Evolutionary conservation across 1,284 basidiomycete species (phyloP).

Genomic region (Cryptococcus wingfieldii): DNA sequence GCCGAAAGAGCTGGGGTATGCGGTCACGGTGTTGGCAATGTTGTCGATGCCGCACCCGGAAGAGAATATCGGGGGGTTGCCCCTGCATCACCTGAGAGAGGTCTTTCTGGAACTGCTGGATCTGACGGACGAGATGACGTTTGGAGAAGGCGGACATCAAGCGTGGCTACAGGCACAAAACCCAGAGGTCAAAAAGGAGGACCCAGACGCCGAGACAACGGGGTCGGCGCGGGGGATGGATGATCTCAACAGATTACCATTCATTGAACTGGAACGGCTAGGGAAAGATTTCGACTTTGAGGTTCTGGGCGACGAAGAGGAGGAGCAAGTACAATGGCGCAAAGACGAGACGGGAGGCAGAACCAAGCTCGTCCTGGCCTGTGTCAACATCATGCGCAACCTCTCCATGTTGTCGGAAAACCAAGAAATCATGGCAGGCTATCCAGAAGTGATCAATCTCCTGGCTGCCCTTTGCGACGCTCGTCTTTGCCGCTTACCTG

Average conservation of each 20-base stretch:
- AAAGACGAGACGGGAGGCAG: slow-evolving; percentile 22
- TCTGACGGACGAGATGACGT: slow-evolving; percentile 75
- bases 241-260: slow-evolving; percentile 67
- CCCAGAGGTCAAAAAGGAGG: background rate
- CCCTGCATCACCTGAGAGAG: slow-evolving; percentile 71
- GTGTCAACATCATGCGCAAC: slow-evolving; percentile 81
- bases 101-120: slow-evolving; percentile 84
- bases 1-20: slow-evolving; percentile 79
- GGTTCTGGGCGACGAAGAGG: slow-evolving; percentile 56
- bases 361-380: slow-evolving; percentile 62
- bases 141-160: slow-evolving; percentile 55
- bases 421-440: slow-evolving; percentile 61
- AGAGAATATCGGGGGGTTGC: slow-evolving; percentile 59
- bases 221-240: background rate
- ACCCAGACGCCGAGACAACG: background rate
- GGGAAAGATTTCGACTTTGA: slow-evolving; percentile 79
- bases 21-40: slow-evolving; percentile 81
- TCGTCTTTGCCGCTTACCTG: slow-evolving; percentile 51
- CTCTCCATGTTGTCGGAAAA: slow-evolving; percentile 73
- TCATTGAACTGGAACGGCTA: slow-evolving; percentile 79
- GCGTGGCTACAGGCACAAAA: slow-evolving; percentile 33
- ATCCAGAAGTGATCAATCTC: slow-evolving; percentile 62
- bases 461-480: slow-evolving; percentile 62
- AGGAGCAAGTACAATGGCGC: slow-evolving; percentile 30
- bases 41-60: slow-evolving; percentile 53